Percentiles rank a stretch among this genome's conserved stretches.
These are phyloP conservation scores for Candida loeiensis DNA, from an alignment of 805 yeast genomes.

Conservation along the genomic window DNA sequence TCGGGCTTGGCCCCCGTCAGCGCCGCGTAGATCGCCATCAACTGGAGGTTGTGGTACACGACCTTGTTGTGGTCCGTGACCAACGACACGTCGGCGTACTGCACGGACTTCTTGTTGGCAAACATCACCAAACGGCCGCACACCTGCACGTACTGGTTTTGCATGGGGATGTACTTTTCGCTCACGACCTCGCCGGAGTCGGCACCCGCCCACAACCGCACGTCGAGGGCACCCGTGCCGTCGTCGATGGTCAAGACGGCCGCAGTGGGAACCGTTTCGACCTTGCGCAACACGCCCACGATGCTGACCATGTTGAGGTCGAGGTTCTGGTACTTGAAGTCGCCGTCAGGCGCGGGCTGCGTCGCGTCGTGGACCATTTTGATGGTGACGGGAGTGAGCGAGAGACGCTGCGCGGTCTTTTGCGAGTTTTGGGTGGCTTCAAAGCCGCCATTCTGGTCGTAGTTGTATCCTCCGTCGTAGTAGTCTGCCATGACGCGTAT, in stretches of 20 bases:
- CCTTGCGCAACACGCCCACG: constrained; percentile 47
- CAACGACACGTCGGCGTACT: constrained; percentile 56
- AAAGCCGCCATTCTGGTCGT: constrained; percentile 18
- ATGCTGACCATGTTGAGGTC: constrained; percentile 61
- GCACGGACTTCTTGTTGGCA: constrained; percentile 59
- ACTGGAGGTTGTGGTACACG: constrained; percentile 62
- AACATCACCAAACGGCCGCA: constrained; percentile 50
- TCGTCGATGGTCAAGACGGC: constrained; percentile 64
- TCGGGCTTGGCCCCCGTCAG: constrained; percentile 18
- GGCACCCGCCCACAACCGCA: constrained; percentile 57
- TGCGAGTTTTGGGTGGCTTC: constrained; percentile 20
- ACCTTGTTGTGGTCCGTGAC: constrained; percentile 66
- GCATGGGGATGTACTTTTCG: constrained; percentile 31
- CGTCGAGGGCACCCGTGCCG: constrained; percentile 60
- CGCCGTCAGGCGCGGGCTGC: constrained; percentile 65
- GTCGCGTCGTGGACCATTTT: constrained; percentile 64
- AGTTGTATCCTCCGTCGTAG: constrained; percentile 6
- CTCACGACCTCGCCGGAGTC: constrained; percentile 28
- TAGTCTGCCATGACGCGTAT: constrained; percentile 8
- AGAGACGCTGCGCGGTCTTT: constrained; percentile 19
- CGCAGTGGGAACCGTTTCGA: constrained; percentile 5
- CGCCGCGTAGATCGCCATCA: constrained; percentile 41
- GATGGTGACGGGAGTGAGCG: constrained; percentile 62
- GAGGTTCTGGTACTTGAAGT: constrained; percentile 55
- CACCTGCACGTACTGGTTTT: constrained; percentile 60